Conservation (phyloP, 305 asterid species). For the Fraxinus paxiana region DNA sequence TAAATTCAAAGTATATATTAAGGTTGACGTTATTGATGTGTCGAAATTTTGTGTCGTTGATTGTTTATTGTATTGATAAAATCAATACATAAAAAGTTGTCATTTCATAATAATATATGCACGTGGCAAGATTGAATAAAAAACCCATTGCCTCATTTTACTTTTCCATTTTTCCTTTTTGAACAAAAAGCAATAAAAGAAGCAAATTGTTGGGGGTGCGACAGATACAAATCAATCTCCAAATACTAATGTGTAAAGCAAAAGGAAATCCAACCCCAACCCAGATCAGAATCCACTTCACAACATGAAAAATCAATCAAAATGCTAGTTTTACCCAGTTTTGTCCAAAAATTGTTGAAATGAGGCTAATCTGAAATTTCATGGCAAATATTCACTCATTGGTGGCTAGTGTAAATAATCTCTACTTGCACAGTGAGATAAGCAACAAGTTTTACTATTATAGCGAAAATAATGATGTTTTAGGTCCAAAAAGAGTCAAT, state of each 20-base stretch:
- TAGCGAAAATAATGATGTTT: conserved; percentile 17
- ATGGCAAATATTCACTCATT: conserved; percentile 48
- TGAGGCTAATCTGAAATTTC: conserved; percentile 36
- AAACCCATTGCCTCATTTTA: background rate
- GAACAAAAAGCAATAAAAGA: background rate
- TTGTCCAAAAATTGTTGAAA: conserved; percentile 14
- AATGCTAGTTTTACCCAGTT: conserved; percentile 7
- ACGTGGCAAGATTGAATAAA: background rate
- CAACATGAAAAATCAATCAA: background rate
- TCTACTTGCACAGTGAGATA: conserved; percentile 21
- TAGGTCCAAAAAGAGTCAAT: conserved; percentile 24
- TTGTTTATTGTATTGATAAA: background rate
- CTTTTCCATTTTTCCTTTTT: conserved; percentile 22
- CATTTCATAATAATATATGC: no score
- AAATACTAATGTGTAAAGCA: conserved; percentile 15
- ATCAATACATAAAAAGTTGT: background rate
- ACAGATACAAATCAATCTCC: conserved; percentile 7
- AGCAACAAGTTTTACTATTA: conserved; percentile 24
- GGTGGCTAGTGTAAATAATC: conserved; percentile 36
- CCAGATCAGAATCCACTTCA: conserved; percentile 3
- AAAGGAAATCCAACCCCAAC: conserved; percentile 8
- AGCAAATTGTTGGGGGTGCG: conserved; percentile 22
- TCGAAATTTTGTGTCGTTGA: background rate
- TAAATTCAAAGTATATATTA: no score
- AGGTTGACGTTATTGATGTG: background rate